phyloP scores from a whole-genome alignment of 495 filamentous ascomycete genomes.

The Trichoderma orchidacearum region DNA sequence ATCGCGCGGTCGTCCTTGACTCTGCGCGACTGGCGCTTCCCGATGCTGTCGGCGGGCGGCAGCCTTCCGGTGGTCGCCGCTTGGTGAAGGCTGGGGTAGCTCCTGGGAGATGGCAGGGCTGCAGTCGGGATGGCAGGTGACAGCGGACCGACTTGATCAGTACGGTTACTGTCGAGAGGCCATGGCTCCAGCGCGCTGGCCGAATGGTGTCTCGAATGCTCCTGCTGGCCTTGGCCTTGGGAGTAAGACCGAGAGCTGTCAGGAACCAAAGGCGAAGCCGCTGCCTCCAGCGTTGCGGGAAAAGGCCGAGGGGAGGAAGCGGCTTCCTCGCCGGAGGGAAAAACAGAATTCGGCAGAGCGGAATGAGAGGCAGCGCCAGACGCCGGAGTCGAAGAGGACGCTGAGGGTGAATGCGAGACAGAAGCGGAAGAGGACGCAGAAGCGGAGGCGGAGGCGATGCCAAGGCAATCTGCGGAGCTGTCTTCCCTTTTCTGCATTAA shows the following conservation, averaged over 20 bases:
- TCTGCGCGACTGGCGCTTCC: not conserved
- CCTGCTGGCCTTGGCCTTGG: not conserved
- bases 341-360: not conserved
- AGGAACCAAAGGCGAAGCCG: not conserved
- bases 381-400: not conserved
- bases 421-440: not conserved
- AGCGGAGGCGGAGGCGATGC: not conserved
- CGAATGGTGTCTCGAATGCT: not conserved
- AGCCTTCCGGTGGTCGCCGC: not conserved
- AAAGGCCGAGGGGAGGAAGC: not conserved
- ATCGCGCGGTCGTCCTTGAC: not conserved
- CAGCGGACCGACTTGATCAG: not conserved
- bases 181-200: not conserved
- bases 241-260: not conserved
- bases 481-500: not conserved
- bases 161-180: not conserved
- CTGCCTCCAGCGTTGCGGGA: not conserved
- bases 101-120: not conserved
- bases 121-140: not conserved
- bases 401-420: not conserved
- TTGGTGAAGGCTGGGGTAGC: not conserved
- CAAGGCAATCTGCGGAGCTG: not conserved
- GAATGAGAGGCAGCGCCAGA: not conserved
- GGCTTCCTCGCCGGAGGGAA: not conserved
- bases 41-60: not conserved